Evolutionary conservation across 106 monocot genomes (phyloP).

Genomic region (Ottelia alismoides): DNA sequence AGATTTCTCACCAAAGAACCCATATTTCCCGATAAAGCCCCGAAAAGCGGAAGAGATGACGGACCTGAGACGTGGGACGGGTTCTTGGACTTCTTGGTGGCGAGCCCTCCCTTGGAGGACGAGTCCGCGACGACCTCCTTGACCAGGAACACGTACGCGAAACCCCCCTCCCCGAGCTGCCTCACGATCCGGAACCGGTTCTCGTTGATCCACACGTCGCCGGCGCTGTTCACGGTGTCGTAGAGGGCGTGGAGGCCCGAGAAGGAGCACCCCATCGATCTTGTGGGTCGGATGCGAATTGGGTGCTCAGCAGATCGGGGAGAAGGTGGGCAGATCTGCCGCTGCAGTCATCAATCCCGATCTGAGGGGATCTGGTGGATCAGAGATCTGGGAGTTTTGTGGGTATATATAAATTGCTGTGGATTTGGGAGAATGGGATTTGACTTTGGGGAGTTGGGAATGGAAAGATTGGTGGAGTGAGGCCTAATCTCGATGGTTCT

Average conservation of each 20-base stretch:
- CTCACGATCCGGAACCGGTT: conserved; percentile 77
- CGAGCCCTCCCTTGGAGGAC: conserved; percentile 24
- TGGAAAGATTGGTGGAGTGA: no score
- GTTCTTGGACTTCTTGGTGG: conserved; percentile 27
- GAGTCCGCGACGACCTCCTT: conserved; percentile 47
- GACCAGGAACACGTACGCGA: conserved; percentile 85
- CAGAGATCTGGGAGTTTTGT: no score
- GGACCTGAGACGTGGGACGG: conserved; percentile 72
- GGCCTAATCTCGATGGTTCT: no score
- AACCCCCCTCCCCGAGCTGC: conserved; percentile 93
- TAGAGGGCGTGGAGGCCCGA: conserved; percentile 87
- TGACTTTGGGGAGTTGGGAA: no score
- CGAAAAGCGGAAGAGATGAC: background rate
- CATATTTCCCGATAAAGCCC: background rate
- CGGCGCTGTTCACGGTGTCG: conserved; percentile 73
- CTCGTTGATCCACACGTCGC: conserved; percentile 97
- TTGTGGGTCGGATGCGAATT: no score
- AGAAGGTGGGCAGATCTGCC: no score
- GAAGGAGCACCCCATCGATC: conserved; percentile 87
- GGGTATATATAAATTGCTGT: no score
- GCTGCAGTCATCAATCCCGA: no score
- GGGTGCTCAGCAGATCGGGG: no score
- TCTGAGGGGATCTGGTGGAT: no score
- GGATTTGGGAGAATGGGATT: no score
- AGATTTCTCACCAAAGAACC: no score